These are phyloP conservation scores for Pseudocercospora pini-densiflorae DNA, from an alignment of 2,329 filamentous ascomycete genomes.

Conservation along the genomic window DNA sequence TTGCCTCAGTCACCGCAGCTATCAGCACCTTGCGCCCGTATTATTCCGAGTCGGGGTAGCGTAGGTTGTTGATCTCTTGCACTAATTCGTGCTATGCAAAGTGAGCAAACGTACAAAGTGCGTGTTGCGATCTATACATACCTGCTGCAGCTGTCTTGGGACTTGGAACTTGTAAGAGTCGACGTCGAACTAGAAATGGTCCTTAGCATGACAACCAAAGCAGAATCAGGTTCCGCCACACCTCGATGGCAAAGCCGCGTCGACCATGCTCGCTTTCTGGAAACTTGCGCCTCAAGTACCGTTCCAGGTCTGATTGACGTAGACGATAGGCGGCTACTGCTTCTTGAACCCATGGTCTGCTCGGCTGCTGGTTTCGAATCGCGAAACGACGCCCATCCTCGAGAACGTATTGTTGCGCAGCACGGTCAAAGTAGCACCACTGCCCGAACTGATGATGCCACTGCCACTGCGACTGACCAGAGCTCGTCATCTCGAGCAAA, in stretches of 20 bases:
- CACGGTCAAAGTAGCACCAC: background rate
- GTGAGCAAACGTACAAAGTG: background rate
- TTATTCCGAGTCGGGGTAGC: background rate
- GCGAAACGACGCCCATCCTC: background rate
- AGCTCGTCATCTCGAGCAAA: background rate
- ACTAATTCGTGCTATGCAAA: background rate
- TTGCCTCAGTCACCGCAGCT: no score
- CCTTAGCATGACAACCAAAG: background rate
- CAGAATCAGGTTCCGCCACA: background rate
- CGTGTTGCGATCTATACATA: background rate
- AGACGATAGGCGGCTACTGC: background rate
- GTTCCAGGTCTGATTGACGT: background rate
- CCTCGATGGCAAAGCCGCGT: background rate
- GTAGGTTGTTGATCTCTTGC: background rate
- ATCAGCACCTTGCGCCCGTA: background rate
- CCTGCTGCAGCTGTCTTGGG: background rate
- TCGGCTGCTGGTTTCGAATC: background rate
- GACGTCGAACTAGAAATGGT: background rate
- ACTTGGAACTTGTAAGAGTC: background rate
- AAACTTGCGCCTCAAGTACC: background rate
- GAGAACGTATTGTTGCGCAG: background rate
- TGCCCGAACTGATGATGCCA: background rate
- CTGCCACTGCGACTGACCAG: background rate
- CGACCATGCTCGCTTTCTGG: background rate
- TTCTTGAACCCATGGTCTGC: background rate